phyloP scores from a whole-genome alignment of 805 yeast genomes.

The Grigorovia humatica region DNA sequence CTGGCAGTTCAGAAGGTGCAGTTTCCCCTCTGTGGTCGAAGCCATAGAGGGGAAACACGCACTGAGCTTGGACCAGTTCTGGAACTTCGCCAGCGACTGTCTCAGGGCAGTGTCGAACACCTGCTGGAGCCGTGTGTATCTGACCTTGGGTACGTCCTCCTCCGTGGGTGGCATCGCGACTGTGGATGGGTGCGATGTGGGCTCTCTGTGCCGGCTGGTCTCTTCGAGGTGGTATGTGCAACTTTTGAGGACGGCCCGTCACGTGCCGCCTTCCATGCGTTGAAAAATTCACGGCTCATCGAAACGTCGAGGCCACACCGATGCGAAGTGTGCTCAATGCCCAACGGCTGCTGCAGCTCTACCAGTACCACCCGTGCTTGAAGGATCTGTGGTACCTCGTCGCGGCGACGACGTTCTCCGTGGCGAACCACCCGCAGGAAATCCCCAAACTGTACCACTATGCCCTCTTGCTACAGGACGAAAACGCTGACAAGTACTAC shows the following conservation, averaged over 20 bases:
- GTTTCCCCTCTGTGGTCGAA: slow-evolving; percentile 35
- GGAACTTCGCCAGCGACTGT: slow-evolving; percentile 38
- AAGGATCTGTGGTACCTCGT: slow-evolving; percentile 60
- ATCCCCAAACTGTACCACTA: slow-evolving; percentile 66
- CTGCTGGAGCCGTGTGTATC: slow-evolving; percentile 40
- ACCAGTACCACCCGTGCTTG: slow-evolving; percentile 39
- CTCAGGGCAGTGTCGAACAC: slow-evolving; percentile 46
- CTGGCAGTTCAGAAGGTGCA: slow-evolving; percentile 38
- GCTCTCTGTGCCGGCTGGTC: too few species aligned
- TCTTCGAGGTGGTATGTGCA: too few species aligned
- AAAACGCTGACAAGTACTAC: slow-evolving; percentile 8
- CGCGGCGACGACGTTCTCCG: slow-evolving; percentile 74
- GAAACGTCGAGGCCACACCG: background rate
- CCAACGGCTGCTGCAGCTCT: slow-evolving; percentile 20
- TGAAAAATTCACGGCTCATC: background rate
- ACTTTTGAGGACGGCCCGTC: too few species aligned
- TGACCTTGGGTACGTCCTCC: slow-evolving; percentile 19
- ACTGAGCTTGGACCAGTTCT: slow-evolving; percentile 40
- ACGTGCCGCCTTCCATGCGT: too few species aligned
- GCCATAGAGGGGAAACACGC: slow-evolving; percentile 48
- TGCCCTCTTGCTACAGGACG: slow-evolving; percentile 35
- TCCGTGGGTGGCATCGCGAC: too few species aligned
- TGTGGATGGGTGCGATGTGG: too few species aligned
- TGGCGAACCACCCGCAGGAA: slow-evolving; percentile 74
- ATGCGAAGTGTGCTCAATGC: slow-evolving; percentile 20